phyloP scores from a whole-genome alignment of 371 early-diverging fungal species.

The Saksenaea vasiformis region DNA sequence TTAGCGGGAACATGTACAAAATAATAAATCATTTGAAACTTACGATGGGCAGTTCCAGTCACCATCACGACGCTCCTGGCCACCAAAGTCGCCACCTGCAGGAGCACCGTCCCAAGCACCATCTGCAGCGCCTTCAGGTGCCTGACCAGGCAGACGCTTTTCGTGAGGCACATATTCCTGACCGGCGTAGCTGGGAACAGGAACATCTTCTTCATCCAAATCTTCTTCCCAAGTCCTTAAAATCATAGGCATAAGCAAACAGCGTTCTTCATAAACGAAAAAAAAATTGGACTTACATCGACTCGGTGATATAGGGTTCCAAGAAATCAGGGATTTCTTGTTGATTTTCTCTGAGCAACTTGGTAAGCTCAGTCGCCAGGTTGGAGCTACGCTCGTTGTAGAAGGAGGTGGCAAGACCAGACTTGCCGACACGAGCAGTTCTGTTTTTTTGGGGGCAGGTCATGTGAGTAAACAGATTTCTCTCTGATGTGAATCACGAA shows the following conservation, averaged over 20 bases:
- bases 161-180: slow-evolving; percentile 47
- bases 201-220: slow-evolving; percentile 45
- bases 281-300: slow-evolving; percentile 31
- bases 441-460: slow-evolving; percentile 28
- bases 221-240: slow-evolving; percentile 46
- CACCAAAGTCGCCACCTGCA: slow-evolving; percentile 12
- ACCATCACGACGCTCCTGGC: slow-evolving; percentile 27
- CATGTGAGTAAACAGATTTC: neutral
- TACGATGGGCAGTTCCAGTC: slow-evolving; percentile 38
- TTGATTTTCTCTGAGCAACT: slow-evolving; percentile 70
- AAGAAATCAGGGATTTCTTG: slow-evolving; percentile 71
- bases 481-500: neutral
- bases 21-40: slow-evolving; percentile 24
- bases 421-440: slow-evolving; percentile 92
- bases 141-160: slow-evolving; percentile 29
- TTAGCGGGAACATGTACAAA: slow-evolving; percentile 27
- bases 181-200: slow-evolving; percentile 47
- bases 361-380: slow-evolving; percentile 84
- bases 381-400: slow-evolving; percentile 94
- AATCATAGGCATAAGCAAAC: neutral
- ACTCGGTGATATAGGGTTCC: slow-evolving; percentile 36
- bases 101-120: slow-evolving; percentile 30
- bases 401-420: slow-evolving; percentile 96
- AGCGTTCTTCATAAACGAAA: neutral
- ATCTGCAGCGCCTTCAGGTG: slow-evolving; percentile 35